A percentile compares a stretch with the other conserved stretches of the same genome.
Conservation (phyloP, 208 protist genomes). For the Leishmania turanica region DNA sequence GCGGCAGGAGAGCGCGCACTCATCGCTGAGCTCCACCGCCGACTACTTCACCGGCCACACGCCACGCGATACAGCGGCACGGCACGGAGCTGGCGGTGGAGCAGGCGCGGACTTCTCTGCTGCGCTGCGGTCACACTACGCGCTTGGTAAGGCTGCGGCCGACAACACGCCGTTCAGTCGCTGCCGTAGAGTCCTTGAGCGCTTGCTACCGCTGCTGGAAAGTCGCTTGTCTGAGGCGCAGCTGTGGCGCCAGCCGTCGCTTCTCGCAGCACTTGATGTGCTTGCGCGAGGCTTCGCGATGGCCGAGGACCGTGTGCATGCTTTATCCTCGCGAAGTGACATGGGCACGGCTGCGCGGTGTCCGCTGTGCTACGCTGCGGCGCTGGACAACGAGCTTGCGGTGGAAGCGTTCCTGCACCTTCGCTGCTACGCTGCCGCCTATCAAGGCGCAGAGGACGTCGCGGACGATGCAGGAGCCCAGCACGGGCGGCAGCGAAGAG, state of each 20-base stretch:
- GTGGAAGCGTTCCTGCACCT: conserved; percentile 38
- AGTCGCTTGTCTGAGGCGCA: conserved; percentile 23
- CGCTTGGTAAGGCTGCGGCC: background rate
- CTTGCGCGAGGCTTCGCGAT: conserved; percentile 35
- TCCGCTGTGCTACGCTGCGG: conserved; percentile 60
- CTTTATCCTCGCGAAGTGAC: background rate
- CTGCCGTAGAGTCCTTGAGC: conserved; percentile 4
- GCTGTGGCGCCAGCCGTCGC: conserved; percentile 60
- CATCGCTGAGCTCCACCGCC: conserved; percentile 1
- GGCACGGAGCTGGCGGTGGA: background rate
- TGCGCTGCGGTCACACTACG: conserved; percentile 3
- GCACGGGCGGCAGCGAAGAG: background rate
- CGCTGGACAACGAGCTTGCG: conserved; percentile 45
- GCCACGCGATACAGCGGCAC: background rate
- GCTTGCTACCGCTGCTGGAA: conserved; percentile 25
- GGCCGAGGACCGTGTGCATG: conserved; percentile 32
- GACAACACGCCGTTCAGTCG: background rate
- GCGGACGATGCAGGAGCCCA: background rate
- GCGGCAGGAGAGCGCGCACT: background rate
- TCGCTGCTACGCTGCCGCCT: conserved; percentile 34
- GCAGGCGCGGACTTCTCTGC: background rate
- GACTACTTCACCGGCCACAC: background rate
- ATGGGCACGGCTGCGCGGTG: conserved; percentile 16
- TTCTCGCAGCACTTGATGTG: conserved; percentile 52
- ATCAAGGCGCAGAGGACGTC: conserved; percentile 7